Percentiles rank a stretch among this genome's conserved stretches.
These are phyloP conservation scores for Candida dendrica DNA, from an alignment of 805 yeast genomes.

Conservation along the genomic window DNA sequence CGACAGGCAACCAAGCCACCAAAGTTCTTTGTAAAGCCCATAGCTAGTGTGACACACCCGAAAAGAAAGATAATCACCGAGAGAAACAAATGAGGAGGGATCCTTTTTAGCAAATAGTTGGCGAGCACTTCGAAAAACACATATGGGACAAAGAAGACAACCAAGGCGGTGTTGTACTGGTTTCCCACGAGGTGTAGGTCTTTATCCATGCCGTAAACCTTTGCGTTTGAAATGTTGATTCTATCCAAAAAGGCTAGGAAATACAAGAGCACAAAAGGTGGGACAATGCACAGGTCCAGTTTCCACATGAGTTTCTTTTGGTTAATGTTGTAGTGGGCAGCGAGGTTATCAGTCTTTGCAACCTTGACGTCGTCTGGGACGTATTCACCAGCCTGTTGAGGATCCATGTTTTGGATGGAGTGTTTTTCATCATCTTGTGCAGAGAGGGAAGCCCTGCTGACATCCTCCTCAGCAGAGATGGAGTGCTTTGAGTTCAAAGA, in stretches of 20 bases:
- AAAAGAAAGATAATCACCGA: conserved; percentile 24
- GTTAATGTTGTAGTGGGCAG: conserved; percentile 41
- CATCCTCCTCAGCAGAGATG: neutral
- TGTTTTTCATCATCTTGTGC: neutral
- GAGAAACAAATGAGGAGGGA: conserved; percentile 33
- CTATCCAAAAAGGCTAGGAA: conserved; percentile 74
- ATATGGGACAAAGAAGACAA: conserved; percentile 43
- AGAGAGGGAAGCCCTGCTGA: neutral
- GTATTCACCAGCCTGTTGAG: neutral
- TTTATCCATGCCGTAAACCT: conserved; percentile 56
- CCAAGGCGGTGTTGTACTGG: conserved; percentile 37
- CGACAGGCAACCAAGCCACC: conserved; percentile 42
- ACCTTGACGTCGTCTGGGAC: conserved; percentile 11
- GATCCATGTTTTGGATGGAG: neutral
- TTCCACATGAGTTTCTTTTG: conserved; percentile 53
- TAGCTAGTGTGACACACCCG: conserved; percentile 37
- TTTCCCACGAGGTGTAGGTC: conserved; percentile 42
- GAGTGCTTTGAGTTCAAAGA: too few species aligned
- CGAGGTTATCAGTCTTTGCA: conserved; percentile 26
- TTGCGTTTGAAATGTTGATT: conserved; percentile 78
- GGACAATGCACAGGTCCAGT: conserved; percentile 62
- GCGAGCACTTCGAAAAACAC: conserved; percentile 30
- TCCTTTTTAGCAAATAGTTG: conserved; percentile 30
- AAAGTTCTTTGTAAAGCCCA: conserved; percentile 35
- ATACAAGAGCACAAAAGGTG: conserved; percentile 69